Base-by-base conservation (phyloP, 805 yeast genomes). In the Yarrowia keelungensis region DNA sequence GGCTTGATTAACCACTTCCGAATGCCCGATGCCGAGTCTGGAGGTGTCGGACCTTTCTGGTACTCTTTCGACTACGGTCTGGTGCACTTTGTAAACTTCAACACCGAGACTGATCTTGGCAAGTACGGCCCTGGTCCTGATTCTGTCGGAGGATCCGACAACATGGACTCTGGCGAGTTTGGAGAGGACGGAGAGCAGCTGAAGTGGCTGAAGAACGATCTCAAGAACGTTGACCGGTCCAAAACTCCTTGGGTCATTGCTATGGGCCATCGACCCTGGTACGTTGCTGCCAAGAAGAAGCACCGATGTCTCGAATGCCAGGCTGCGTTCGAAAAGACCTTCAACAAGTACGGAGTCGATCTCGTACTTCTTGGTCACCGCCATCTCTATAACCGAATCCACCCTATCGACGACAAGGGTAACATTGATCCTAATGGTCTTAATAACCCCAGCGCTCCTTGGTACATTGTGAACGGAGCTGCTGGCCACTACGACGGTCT, bases 231-330 rank as follows among this genome's bases (percentile, higher is more conserved):
- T 15, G 72, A 76, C 69, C 71, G 79, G 12, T 61, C 70, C 16
- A 65, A 69, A 22, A 76, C 79, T 11, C 79, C 79, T 2, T 76
- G 71, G 77, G 67, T 71, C 10, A 69, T 70, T 45, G 77, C 71
- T 12, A 65, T 71, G 22, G 78, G 75, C n/a, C 78, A 76, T 59
- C 71, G 77, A 19, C 78, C 78, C 8, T 76, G 77, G 77, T 76
- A 76, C 61, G 76, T 72, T 5, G 69, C 77, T 46, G 73, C 70
- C 51, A 59, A 61, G 41, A 59, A 59, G 66, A 47, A 64, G 71
- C 59, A 67, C 41, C 58, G 66, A 10, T 73, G 74, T 53, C 46
- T 51, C 3, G 69, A 68, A 36, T 73, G 75, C 71, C 72, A 70
- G 54, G 65, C 69, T 1, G 75, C 73, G 0, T 75, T 75, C 69